These are phyloP conservation scores for Knufia fluminis DNA, from an alignment of 2,329 filamentous ascomycete genomes.

Conservation along the genomic window DNA sequence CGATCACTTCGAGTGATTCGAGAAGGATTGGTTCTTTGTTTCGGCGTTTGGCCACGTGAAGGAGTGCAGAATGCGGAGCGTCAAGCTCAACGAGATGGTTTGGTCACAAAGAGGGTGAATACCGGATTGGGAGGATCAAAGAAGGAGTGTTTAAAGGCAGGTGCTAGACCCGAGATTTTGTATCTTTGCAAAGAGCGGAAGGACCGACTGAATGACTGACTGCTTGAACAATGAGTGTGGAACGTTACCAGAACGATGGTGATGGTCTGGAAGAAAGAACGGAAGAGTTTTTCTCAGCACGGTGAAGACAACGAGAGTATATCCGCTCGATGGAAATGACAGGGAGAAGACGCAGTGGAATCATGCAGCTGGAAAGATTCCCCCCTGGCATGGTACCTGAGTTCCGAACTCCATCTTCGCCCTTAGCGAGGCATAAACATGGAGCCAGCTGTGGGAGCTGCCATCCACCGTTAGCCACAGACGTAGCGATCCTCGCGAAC, in stretches of 20 bases:
- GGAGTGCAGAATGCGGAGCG: background rate
- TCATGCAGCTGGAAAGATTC: constrained; percentile 3
- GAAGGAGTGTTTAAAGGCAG: background rate
- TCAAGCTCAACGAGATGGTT: constrained; percentile 2
- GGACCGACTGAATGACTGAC: background rate
- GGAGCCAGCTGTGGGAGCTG: background rate
- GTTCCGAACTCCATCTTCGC: background rate
- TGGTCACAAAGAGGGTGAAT: constrained; percentile 4
- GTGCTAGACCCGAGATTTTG: constrained; percentile 3
- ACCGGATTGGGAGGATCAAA: constrained; percentile 5
- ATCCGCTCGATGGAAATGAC: background rate
- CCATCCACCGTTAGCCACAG: background rate
- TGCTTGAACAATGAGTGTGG: background rate
- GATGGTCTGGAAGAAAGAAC: background rate
- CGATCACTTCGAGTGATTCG: constrained; percentile 6
- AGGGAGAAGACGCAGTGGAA: background rate
- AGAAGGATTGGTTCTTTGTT: constrained; percentile 5
- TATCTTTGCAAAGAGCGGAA: background rate
- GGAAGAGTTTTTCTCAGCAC: constrained; percentile 8
- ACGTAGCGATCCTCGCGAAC: background rate
- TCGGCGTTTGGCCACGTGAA: constrained; percentile 5
- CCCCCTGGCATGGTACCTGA: background rate
- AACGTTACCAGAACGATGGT: constrained; percentile 6
- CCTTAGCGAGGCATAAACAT: background rate
- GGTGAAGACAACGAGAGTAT: background rate